Percentiles rank a stretch among this genome's conserved stretches.
Conservation (phyloP, 2,329 filamentous ascomycete species). For the Onygenales sp. region DNA sequence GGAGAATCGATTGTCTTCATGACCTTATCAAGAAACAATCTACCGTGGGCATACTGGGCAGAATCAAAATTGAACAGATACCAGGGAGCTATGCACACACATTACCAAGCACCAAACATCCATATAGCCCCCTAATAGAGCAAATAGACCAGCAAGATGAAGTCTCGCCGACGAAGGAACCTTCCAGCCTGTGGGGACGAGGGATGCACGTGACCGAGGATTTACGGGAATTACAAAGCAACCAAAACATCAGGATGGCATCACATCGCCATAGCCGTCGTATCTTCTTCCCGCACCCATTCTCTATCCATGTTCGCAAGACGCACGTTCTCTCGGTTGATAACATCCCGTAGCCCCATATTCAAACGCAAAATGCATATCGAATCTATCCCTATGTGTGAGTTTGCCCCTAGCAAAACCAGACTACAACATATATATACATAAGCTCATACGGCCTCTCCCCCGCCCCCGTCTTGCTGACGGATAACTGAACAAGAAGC, state of each 20-base stretch:
- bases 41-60: no score
- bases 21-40: no score
- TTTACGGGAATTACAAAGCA: not conserved
- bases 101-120: no score
- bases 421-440: not conserved
- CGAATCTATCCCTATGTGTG: slow-evolving; percentile 46
- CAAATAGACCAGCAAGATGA: no score
- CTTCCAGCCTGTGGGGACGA: no score
- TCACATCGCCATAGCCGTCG: no score
- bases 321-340: slow-evolving; percentile 2
- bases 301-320: slow-evolving; percentile 5
- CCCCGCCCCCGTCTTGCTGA: not conserved
- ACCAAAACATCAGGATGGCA: not conserved
- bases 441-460: not conserved
- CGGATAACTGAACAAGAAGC: not conserved
- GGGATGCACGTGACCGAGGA: not conserved
- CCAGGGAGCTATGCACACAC: no score
- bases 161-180: not conserved
- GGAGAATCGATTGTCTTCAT: no score
- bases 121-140: no score
- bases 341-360: slow-evolving; percentile 6
- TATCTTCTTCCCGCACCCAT: no score
- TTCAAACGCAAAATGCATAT: slow-evolving; percentile 37
- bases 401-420: slow-evolving; percentile 11
- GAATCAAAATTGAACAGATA: no score